These are phyloP conservation scores for Coniochaeta prunicola DNA, from an alignment of 2,329 filamentous ascomycete genomes.

Conservation along the genomic window DNA sequence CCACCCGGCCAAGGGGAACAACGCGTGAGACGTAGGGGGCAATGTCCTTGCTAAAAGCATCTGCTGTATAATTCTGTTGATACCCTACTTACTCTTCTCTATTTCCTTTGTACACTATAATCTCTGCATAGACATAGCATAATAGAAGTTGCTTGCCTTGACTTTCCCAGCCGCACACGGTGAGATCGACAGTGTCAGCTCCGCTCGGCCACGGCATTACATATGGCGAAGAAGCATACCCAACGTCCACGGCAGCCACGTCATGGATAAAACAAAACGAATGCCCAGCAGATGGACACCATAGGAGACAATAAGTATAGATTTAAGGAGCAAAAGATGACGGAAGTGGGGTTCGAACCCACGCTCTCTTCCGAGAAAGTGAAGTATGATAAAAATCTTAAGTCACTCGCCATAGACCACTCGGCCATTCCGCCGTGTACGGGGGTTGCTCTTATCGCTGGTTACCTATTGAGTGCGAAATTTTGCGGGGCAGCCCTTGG, in stretches of 20 bases:
- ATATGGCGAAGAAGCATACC: not conserved
- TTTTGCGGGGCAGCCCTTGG: too few relatives aligned
- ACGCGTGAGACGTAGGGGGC: not conserved
- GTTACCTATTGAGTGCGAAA: not conserved
- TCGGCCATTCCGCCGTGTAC: not conserved
- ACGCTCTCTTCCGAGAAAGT: not conserved
- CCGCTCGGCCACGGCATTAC: too few relatives aligned
- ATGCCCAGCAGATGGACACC: not conserved
- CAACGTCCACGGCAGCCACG: not conserved
- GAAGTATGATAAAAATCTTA: not conserved
- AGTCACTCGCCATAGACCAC: not conserved
- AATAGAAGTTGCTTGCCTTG: not conserved
- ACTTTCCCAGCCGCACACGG: too few relatives aligned
- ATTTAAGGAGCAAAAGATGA: not conserved
- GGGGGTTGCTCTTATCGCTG: not conserved
- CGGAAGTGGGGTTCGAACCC: not conserved
- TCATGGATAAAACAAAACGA: not conserved
- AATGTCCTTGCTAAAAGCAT: not conserved
- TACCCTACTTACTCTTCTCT: not conserved
- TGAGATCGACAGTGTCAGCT: too few relatives aligned
- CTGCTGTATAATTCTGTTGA: not conserved
- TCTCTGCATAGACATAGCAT: not conserved
- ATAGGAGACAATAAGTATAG: not conserved
- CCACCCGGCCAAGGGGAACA: not conserved
- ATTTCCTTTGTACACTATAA: not conserved